phyloP scores from a whole-genome alignment of 1,284 basidiomycete species.

The Malassezia pachydermatis region DNA sequence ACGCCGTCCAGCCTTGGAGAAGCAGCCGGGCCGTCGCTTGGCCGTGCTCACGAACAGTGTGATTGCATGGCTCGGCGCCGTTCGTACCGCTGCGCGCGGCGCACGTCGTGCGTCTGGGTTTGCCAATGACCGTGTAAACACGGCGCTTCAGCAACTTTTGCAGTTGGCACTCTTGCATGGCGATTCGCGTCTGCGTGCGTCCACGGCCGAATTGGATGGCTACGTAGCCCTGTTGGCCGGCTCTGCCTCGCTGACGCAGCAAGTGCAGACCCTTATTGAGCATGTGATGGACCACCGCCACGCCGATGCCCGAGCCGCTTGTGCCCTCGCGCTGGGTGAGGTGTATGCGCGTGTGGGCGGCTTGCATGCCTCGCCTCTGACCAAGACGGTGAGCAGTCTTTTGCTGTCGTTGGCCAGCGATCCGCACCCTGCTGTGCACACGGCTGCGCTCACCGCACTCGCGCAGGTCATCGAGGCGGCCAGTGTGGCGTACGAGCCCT shows the following conservation, averaged over 20 bases:
- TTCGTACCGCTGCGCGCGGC: constrained; percentile 51
- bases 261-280: constrained; percentile 84
- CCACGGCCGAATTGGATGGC: constrained; percentile 83
- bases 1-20: constrained; percentile 70
- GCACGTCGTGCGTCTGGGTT: constrained; percentile 34
- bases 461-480: constrained; percentile 81
- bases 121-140: constrained; percentile 59
- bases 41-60: constrained; percentile 74
- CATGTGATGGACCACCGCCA: constrained; percentile 94
- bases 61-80: constrained; percentile 66
- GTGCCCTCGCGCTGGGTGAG: constrained; percentile 82
- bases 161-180: constrained; percentile 76
- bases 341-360: constrained; percentile 89
- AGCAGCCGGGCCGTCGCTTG: constrained; percentile 75
- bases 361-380: constrained; percentile 77
- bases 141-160: constrained; percentile 62
- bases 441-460: constrained; percentile 76
- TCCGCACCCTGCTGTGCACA: constrained; percentile 92
- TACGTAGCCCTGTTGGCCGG: constrained; percentile 73
- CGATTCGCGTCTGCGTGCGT: constrained; percentile 64
- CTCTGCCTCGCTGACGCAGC: constrained; percentile 70
- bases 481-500: constrained; percentile 79
- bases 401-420: constrained; percentile 90
- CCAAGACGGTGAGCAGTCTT: constrained; percentile 93
- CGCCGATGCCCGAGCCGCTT: constrained; percentile 83